These are phyloP conservation scores for Mayamaea pseudoterrestris DNA, from an alignment of 108 stramenopile species.

Conservation along the genomic window DNA sequence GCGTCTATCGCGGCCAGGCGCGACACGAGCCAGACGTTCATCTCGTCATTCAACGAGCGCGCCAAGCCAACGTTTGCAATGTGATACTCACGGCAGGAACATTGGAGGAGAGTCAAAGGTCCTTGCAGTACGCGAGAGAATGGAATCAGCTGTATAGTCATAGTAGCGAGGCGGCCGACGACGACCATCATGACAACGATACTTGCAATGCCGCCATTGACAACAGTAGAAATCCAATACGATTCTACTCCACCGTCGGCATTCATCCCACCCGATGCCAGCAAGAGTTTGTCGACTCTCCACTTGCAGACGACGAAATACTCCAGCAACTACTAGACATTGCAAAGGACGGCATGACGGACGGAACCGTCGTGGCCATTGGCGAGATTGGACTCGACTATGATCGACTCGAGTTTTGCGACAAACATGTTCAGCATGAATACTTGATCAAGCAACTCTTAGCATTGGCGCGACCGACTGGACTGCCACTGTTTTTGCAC, in stretches of 20 bases:
- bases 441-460: conserved; percentile 77
- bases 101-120: conserved; percentile 46
- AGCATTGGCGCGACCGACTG: conserved; percentile 24
- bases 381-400: conserved; percentile 96
- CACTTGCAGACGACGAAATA: conserved; percentile 14
- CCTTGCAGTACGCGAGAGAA: conserved; percentile 16
- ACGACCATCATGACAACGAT: not conserved
- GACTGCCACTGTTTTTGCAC: conserved; percentile 88
- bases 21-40: conserved; percentile 83
- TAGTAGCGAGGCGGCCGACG: not conserved
- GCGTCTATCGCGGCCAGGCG: conserved; percentile 67
- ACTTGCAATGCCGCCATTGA: conserved; percentile 4
- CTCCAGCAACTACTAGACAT: conserved; percentile 36
- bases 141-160: conserved; percentile 7
- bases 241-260: conserved; percentile 83
- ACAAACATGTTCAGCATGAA: conserved; percentile 63
- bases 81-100: conserved; percentile 75
- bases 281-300: conserved; percentile 51
- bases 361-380: conserved; percentile 72
- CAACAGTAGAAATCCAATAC: too few relatives aligned
- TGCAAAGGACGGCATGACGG: conserved; percentile 28
- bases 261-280: conserved; percentile 90
- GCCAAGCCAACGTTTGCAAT: conserved; percentile 34
- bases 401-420: conserved; percentile 85
- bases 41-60: conserved; percentile 68